Conservation (phyloP, 2,329 filamentous ascomycete species). For the Trichoderma endophyticum region DNA sequence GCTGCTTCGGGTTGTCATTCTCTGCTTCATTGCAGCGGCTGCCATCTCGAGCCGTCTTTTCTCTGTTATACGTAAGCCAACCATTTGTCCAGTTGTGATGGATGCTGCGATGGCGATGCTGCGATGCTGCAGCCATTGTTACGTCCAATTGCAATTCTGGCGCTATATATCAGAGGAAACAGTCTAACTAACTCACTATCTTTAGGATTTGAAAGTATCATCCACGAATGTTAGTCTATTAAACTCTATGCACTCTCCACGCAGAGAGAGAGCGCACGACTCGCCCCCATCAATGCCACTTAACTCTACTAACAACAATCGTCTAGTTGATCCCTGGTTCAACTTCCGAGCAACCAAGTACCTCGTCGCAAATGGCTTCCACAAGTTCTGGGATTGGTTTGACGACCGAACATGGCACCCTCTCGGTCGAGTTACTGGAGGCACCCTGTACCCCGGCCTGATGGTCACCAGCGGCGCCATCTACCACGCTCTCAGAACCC, state of each 20-base stretch:
- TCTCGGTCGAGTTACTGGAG: conserved; percentile 94
- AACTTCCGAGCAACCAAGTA: conserved; percentile 99
- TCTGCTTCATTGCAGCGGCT: conserved; percentile 84
- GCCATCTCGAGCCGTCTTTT: conserved; percentile 92
- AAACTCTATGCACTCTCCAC: neutral
- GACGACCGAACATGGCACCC: conserved; percentile 99
- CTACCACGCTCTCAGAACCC: conserved; percentile 85
- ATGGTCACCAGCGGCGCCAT: conserved; percentile 99
- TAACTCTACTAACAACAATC: conserved; percentile 12
- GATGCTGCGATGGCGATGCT: neutral
- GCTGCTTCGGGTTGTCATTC: conserved; percentile 83
- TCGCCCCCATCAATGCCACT: neutral
- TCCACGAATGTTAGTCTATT: conserved; percentile 86
- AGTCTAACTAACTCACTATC: conserved; percentile 31
- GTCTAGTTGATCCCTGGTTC: conserved; percentile 96
- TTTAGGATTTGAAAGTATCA: conserved; percentile 94
- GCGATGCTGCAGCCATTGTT: neutral
- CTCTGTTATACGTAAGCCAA: conserved; percentile 84
- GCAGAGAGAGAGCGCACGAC: neutral
- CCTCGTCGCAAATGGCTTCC: conserved; percentile 93
- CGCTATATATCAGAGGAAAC: neutral
- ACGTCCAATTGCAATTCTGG: neutral
- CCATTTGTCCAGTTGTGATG: conserved; percentile 26
- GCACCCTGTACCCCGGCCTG: conserved; percentile 95
- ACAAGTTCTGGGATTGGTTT: conserved; percentile 99